Evolutionary conservation across 352 stramenopile species (phyloP).

Genomic region (Discostella stelligera): DNA sequence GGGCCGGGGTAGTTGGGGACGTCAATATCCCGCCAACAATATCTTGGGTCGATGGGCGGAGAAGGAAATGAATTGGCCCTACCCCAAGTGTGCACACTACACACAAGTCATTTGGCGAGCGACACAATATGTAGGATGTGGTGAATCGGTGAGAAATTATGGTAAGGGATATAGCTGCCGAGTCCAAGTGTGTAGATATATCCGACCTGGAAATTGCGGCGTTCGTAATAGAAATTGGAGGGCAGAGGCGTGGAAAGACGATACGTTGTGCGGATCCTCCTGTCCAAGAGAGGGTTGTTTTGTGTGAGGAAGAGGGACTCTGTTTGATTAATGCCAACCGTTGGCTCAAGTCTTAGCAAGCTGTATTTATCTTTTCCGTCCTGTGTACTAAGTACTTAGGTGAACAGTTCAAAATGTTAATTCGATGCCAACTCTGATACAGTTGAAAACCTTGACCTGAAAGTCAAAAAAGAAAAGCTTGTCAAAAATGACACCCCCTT

Average conservation of each 20-base stretch:
- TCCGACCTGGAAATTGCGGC: constrained; percentile 31
- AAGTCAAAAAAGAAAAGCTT: too few species aligned
- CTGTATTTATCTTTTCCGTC: too few species aligned
- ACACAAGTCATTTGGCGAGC: constrained; percentile 35
- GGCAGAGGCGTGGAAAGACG: constrained; percentile 25
- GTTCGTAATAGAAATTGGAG: constrained; percentile 31
- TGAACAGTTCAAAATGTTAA: too few species aligned
- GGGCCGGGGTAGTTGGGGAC: neutral
- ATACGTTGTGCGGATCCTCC: constrained; percentile 5
- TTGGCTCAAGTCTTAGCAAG: too few species aligned
- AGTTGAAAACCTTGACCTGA: too few species aligned
- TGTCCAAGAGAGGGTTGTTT: constrained; percentile 37
- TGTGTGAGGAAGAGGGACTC: constrained; percentile 7
- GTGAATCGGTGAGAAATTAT: constrained; percentile 1
- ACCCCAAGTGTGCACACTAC: constrained; percentile 22
- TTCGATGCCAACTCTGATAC: too few species aligned
- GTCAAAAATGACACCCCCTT: too few species aligned
- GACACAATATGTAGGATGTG: constrained; percentile 34
- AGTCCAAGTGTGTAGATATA: constrained; percentile 40
- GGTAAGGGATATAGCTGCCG: constrained; percentile 11
- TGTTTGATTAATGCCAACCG: too few species aligned
- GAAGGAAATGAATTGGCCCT: constrained; percentile 1
- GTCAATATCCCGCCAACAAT: constrained; percentile 8
- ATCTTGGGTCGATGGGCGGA: constrained; percentile 39
- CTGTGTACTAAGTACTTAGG: too few species aligned